Conservation (phyloP, 75 land plant genomes). For the Adiantum capillusveneris region DNA sequence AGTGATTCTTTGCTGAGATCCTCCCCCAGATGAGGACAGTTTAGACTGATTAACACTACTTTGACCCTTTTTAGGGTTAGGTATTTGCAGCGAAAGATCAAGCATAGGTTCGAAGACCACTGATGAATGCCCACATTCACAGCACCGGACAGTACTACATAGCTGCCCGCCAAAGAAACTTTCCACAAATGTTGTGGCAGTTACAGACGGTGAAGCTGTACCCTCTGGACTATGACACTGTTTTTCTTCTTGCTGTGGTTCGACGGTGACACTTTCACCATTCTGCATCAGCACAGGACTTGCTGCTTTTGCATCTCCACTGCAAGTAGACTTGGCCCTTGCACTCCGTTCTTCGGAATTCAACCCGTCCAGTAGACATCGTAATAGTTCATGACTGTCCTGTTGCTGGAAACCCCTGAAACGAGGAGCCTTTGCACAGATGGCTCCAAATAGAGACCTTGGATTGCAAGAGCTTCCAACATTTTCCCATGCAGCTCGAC, state of each 20-base stretch:
- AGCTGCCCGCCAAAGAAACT: conserved; percentile 73
- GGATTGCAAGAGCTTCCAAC: conserved; percentile 38
- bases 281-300: background rate
- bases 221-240: too few relatives aligned
- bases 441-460: conserved; percentile 48
- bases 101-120: conserved; percentile 76
- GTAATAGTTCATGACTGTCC: conserved; percentile 91
- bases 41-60: background rate
- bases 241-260: too few relatives aligned
- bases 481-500: conserved; percentile 1
- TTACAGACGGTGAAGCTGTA: too few relatives aligned
- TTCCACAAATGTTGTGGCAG: conserved; percentile 50
- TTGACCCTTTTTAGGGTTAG: conserved; percentile 30
- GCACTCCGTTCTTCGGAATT: conserved; percentile 44
- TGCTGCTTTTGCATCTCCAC: background rate
- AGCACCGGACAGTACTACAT: conserved; percentile 75
- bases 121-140: conserved; percentile 74
- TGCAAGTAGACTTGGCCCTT: conserved; percentile 9
- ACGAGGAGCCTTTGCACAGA: conserved; percentile 76
- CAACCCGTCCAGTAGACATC: conserved; percentile 73
- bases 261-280: background rate
- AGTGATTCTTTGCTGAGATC: background rate
- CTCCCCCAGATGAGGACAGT: background rate
- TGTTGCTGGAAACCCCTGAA: conserved; percentile 91
- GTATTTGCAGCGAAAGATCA: conserved; percentile 83